Conservation (phyloP, 768 basidiomycete genomes). For the Phallus indusiatus region DNA sequence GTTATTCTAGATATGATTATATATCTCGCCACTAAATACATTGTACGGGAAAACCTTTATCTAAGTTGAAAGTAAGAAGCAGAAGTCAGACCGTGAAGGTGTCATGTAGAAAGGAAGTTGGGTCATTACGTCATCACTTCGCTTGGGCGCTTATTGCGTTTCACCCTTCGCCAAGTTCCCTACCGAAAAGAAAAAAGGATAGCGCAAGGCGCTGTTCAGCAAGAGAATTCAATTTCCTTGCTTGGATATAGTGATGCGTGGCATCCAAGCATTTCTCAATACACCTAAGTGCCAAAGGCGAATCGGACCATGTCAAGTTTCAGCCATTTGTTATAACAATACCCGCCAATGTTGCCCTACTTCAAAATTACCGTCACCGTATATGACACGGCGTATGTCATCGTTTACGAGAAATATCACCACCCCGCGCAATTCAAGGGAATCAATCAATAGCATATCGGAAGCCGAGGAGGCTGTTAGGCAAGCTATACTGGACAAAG, state of each 20-base stretch:
- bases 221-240: background rate
- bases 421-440: background rate
- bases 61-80: no score
- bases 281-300: background rate
- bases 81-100: no score
- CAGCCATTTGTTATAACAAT: background rate
- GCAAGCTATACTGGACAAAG: conserved; percentile 69
- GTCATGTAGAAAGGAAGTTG: background rate
- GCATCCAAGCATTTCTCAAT: background rate
- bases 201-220: background rate
- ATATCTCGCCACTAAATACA: no score
- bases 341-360: background rate
- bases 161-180: background rate
- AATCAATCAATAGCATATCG: conserved; percentile 11
- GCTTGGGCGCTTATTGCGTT: background rate
- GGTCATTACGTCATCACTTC: background rate
- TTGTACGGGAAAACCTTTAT: no score
- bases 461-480: conserved; percentile 58
- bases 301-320: background rate
- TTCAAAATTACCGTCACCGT: background rate
- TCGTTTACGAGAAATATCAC: background rate
- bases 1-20: no score
- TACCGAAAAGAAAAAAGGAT: background rate
- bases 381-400: background rate
- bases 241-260: background rate